Percentiles rank a stretch among this genome's conserved stretches.
phyloP scores from a whole-genome alignment of 2,329 filamentous ascomycete species.

The Ceratocystis variospora region DNA sequence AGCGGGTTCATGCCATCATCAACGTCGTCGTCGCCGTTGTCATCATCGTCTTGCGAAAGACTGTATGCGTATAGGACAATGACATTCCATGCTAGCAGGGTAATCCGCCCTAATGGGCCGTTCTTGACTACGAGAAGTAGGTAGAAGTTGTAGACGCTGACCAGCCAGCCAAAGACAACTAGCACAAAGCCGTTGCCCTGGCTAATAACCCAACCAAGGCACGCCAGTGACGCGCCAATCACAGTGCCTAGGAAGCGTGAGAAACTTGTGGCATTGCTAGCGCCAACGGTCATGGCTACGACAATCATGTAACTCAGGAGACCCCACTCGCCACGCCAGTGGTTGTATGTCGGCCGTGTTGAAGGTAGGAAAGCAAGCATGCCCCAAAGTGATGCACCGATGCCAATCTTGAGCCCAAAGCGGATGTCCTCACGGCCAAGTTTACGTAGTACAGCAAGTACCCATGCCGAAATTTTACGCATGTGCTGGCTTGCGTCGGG shows the following conservation, averaged over 20 bases:
- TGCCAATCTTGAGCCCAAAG: constrained; percentile 86
- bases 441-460: constrained; percentile 35
- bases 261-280: constrained; percentile 82
- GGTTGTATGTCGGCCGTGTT: constrained; percentile 66
- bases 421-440: constrained; percentile 44
- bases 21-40: constrained; percentile 72
- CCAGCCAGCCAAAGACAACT: constrained; percentile 67
- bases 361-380: constrained; percentile 71
- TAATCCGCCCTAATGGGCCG: constrained; percentile 83
- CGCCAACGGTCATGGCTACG: constrained; percentile 92
- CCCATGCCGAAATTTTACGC: constrained; percentile 32
- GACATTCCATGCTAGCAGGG: constrained; percentile 90
- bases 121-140: constrained; percentile 74
- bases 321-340: constrained; percentile 95
- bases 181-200: constrained; percentile 60
- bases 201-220: constrained; percentile 64
- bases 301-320: constrained; percentile 96
- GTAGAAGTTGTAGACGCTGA: constrained; percentile 75
- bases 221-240: constrained; percentile 61
- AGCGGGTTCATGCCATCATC: constrained; percentile 73
- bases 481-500: constrained; percentile 34
- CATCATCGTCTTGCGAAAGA: constrained; percentile 62
- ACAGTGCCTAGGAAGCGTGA: constrained; percentile 78
- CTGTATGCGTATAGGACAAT: constrained; percentile 90
- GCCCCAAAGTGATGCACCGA: constrained; percentile 78